These are phyloP conservation scores for Aphanomyces invadans DNA, from an alignment of 352 stramenopile species.

Conservation along the genomic window DNA sequence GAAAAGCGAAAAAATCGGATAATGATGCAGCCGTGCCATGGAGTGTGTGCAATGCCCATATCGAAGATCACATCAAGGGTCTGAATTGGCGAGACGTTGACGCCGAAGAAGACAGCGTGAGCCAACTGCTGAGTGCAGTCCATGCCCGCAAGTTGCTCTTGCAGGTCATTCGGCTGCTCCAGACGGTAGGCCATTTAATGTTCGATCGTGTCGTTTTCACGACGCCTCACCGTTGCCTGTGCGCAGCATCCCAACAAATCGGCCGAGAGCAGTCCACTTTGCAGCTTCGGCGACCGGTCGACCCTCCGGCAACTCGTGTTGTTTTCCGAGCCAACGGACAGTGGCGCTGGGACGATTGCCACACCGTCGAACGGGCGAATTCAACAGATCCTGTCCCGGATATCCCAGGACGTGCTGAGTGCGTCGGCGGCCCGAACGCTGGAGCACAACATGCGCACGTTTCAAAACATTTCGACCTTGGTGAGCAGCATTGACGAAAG, in stretches of 20 bases:
- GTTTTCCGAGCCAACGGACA: constrained; percentile 26
- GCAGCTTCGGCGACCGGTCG: constrained; percentile 47
- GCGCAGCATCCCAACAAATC: constrained; percentile 27
- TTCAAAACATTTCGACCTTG: constrained; percentile 48
- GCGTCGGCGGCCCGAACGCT: constrained; percentile 39
- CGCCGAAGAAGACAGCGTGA: constrained; percentile 50
- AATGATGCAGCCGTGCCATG: constrained; percentile 41
- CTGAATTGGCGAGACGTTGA: constrained; percentile 62
- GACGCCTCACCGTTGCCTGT: constrained; percentile 11
- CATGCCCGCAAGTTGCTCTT: constrained; percentile 57
- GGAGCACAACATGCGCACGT: constrained; percentile 37
- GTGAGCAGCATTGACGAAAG: constrained; percentile 40
- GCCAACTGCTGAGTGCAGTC: constrained; percentile 49
- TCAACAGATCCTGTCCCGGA: constrained; percentile 60
- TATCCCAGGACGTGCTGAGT: constrained; percentile 36
- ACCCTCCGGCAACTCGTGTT: constrained; percentile 66
- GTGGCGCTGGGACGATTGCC: constrained; percentile 25
- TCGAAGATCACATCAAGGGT: constrained; percentile 48
- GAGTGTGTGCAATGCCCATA: constrained; percentile 54
- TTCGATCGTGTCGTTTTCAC: background rate
- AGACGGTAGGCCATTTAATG: background rate
- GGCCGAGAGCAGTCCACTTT: constrained; percentile 37
- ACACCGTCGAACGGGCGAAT: constrained; percentile 29
- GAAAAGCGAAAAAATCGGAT: constrained; percentile 26
- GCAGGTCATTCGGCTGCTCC: constrained; percentile 53